Percentiles rank a stretch among this genome's conserved stretches.
Conservation (phyloP, 2,329 filamentous ascomycete species). For the Phaeophleospora eucalypticola region DNA sequence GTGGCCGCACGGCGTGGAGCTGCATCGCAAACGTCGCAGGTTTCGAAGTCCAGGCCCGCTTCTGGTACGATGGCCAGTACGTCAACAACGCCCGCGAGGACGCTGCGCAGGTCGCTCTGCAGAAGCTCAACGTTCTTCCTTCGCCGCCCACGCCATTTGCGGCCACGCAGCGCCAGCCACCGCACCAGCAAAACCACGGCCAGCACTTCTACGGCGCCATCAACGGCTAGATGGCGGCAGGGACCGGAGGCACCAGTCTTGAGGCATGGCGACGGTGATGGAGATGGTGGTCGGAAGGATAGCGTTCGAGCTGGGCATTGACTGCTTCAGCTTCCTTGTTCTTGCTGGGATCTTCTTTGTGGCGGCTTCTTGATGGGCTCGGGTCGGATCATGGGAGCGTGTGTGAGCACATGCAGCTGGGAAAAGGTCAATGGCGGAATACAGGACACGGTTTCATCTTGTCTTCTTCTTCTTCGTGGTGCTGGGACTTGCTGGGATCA, state of each 20-base stretch:
- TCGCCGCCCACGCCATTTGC: slow-evolving; percentile 14
- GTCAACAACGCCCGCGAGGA: slow-evolving; percentile 86
- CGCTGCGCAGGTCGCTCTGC: slow-evolving; percentile 76
- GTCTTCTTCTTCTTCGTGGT: neutral
- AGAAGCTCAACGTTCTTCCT: slow-evolving; percentile 45
- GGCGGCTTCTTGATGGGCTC: too few species aligned
- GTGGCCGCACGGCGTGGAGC: slow-evolving; percentile 88
- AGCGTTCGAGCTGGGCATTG: too few species aligned
- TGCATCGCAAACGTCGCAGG: slow-evolving; percentile 71
- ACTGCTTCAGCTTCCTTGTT: too few species aligned
- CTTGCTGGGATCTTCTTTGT: too few species aligned
- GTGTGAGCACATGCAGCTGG: too few species aligned
- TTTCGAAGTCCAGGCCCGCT: slow-evolving; percentile 73
- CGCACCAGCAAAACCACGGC: slow-evolving; percentile 21
- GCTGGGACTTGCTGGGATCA: neutral
- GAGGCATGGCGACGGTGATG: too few species aligned
- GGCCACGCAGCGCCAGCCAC: slow-evolving; percentile 11
- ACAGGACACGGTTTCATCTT: too few species aligned
- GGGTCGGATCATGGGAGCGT: too few species aligned
- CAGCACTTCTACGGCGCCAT: slow-evolving; percentile 18
- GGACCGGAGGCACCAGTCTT: too few species aligned
- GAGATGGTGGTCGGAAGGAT: too few species aligned
- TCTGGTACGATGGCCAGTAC: slow-evolving; percentile 88
- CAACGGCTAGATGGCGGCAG: slow-evolving; percentile 13
- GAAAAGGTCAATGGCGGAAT: too few species aligned